Conservation (phyloP, 78 protist genomes). For the Speleostelium caveatum region DNA sequence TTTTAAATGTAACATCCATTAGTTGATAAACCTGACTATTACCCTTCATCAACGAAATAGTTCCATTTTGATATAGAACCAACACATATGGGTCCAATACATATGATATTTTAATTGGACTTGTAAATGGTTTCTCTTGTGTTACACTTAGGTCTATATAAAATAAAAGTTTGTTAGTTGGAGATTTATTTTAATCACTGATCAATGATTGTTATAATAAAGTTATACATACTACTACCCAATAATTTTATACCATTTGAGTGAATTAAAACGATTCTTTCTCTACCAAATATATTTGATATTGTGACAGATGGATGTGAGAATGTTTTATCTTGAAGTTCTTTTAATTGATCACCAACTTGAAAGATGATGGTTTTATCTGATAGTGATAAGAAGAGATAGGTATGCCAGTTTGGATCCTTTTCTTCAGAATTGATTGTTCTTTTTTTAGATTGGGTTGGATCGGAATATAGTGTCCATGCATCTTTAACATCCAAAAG, state of each 20-base stretch:
- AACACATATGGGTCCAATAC: slow-evolving; percentile 45
- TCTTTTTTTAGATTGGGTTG: neutral
- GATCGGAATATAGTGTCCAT: slow-evolving; percentile 40
- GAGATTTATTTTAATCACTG: too few relatives aligned
- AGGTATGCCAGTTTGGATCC: slow-evolving; percentile 16
- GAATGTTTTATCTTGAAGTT: slow-evolving; percentile 6
- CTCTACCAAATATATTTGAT: slow-evolving; percentile 23
- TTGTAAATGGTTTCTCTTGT: slow-evolving; percentile 19
- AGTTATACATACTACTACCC: too few relatives aligned
- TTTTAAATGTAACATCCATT: neutral
- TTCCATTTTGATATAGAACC: slow-evolving; percentile 4
- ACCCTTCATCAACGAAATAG: slow-evolving; percentile 20
- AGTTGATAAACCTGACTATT: neutral
- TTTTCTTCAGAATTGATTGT: neutral
- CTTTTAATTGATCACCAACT: slow-evolving; percentile 40
- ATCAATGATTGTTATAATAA: too few relatives aligned
- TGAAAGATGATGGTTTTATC: slow-evolving; percentile 26
- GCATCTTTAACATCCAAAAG: slow-evolving; percentile 12
- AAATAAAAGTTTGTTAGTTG: too few relatives aligned
- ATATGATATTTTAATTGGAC: slow-evolving; percentile 21
- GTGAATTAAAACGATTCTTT: slow-evolving; percentile 1
- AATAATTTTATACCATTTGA: slow-evolving; percentile 29
- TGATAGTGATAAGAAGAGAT: slow-evolving; percentile 26
- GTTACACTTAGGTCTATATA: neutral
- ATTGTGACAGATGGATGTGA: neutral